Conservation (phyloP, 306 rosid species). For the Sphenostylis stenocarpa region DNA sequence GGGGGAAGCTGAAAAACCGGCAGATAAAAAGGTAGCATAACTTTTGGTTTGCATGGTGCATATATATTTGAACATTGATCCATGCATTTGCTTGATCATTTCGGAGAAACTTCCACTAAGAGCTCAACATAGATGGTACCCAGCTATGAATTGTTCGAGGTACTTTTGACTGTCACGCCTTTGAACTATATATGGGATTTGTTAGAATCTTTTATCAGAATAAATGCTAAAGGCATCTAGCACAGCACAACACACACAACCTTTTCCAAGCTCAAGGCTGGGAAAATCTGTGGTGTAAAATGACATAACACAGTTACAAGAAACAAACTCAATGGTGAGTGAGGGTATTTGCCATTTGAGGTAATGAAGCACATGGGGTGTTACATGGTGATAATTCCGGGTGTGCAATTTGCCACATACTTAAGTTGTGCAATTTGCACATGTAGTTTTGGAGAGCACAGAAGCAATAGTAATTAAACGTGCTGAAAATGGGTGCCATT, state of each 20-base stretch:
- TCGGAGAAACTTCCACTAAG: conserved; percentile 36
- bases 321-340: conserved; percentile 21
- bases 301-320: conserved; percentile 17
- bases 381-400: conserved; percentile 7
- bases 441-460: conserved; percentile 25
- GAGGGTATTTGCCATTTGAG: conserved; percentile 19
- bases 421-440: conserved; percentile 21
- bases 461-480: conserved; percentile 31
- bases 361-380: conserved; percentile 42
- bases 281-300: conserved; percentile 26
- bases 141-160: conserved; percentile 25
- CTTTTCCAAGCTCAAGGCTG: conserved; percentile 11
- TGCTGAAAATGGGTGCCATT: conserved; percentile 23
- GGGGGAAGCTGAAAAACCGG: neutral
- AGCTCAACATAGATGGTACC: conserved; percentile 14
- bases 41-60: neutral
- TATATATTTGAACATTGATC: conserved; percentile 3
- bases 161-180: conserved; percentile 19
- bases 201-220: conserved; percentile 29
- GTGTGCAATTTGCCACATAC: conserved; percentile 6
- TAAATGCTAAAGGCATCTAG: conserved; percentile 39
- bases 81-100: conserved; percentile 27
- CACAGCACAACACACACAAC: neutral
- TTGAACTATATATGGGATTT: neutral
- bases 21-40: neutral